Base-by-base conservation (phyloP, 441 rosid species). In the Populus hybrid region DNA sequence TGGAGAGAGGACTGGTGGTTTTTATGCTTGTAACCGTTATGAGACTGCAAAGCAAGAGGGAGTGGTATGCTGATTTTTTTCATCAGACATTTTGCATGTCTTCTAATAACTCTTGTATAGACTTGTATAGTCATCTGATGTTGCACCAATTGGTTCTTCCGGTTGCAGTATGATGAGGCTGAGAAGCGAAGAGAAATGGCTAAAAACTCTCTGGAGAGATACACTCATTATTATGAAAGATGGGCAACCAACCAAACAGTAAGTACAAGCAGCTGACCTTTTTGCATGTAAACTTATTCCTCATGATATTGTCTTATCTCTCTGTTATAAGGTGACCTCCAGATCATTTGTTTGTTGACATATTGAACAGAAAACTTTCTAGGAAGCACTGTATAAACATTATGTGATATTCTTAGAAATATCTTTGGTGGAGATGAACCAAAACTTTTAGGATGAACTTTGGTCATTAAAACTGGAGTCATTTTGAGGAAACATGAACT, bases 161-260 rank as follows among this genome's bases (percentile, higher is more conserved):
- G 36, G 50, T 79, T 79, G 59, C 81, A 95, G 99, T 92, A 90
- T 86, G 96, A 93, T 75, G 98, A 93, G 74, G 80, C 93, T 72
- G 94, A 93, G 81, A 90, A 83, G 73, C 85, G 97, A 79, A 86
- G 95, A 80, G 97, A 94, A 83, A 91, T 93, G 98, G 98, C 97
- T 5, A 93, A 91, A 79, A 93, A 91, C 78, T 93, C 98, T 35
- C 70, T 93, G 74, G 97, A 94, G 90, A 89, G 93, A 86, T 94
- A 94, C 82, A 92, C 97, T 76, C 98, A 94, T 84, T 94, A 93
- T 83, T 94, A 94, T 85, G 99, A 95, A 85, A 91, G 99, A 61
- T 95, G 99, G 99, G 98, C 98, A 9, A 93, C 91, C 81, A 95
- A 95, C 81, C 98, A 95, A 86, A 84, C 87, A 46, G 99, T 95